Evolutionary conservation across 169 alveolate genomes (phyloP).

Genomic region (Amoebophrya sp.): DNA sequence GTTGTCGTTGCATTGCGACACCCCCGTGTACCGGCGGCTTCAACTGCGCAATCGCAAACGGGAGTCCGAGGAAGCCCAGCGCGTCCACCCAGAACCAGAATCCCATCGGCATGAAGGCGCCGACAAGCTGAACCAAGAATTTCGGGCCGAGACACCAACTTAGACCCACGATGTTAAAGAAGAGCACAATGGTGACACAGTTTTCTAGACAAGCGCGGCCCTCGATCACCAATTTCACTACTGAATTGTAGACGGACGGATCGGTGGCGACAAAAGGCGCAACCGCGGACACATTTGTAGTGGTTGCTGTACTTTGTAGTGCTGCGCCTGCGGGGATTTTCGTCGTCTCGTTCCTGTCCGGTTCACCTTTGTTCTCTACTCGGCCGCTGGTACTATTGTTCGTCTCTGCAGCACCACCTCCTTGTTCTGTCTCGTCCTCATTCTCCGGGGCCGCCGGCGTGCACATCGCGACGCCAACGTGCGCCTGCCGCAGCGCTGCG

Average conservation of each 20-base stretch:
- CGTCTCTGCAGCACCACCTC: no score
- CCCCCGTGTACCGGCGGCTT: not conserved
- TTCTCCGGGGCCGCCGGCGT: not conserved
- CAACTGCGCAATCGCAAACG: not conserved
- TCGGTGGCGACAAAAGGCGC: not conserved
- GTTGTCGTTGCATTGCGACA: not conserved
- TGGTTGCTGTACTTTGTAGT: no score
- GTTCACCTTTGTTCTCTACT: not conserved
- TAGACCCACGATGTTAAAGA: not conserved
- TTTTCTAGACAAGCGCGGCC: not conserved
- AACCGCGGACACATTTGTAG: not conserved
- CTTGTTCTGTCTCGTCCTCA: not conserved
- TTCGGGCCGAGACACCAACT: not conserved
- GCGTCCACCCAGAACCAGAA: not conserved
- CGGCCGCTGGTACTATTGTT: not conserved
- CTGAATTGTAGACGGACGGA: not conserved
- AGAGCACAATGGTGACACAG: not conserved
- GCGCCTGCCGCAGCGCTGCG: slow-evolving; percentile 52
- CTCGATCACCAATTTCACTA: not conserved
- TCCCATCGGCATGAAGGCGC: not conserved
- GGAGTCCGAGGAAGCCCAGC: not conserved
- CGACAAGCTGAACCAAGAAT: not conserved
- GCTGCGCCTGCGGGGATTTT: no score
- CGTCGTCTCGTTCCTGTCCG: not conserved
- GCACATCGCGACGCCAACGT: slow-evolving; percentile 47